These are phyloP conservation scores for Micractinium sp. DNA, from an alignment of 139 green algal genomes.

Conservation along the genomic window DNA sequence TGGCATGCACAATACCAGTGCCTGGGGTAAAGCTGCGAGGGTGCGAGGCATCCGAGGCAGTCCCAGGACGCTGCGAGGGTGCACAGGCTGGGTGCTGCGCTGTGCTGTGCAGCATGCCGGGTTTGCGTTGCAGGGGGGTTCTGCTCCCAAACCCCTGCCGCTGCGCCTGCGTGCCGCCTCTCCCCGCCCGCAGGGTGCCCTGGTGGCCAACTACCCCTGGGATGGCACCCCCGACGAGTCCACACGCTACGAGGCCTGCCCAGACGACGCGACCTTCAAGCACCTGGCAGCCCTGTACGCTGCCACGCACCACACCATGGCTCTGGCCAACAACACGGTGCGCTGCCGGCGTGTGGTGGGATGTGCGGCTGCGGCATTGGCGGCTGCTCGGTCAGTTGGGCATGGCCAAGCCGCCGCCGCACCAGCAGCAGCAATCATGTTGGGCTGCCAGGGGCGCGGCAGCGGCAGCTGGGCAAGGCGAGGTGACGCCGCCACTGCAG, in stretches of 20 bases:
- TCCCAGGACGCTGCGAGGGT: neutral
- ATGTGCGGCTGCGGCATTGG: no score
- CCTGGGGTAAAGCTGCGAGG: neutral
- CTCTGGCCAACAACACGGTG: slow-evolving; percentile 37
- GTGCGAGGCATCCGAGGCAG: neutral
- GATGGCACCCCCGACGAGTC: slow-evolving; percentile 74
- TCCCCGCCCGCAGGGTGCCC: slow-evolving; percentile 60
- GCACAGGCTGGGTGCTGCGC: neutral
- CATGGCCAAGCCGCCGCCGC: no score
- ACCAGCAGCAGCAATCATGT: no score
- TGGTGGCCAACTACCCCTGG: slow-evolving; percentile 90
- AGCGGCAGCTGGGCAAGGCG: no score
- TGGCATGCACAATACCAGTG: neutral
- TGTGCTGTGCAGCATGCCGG: neutral
- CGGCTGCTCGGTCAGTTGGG: no score
- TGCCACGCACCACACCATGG: slow-evolving; percentile 64
- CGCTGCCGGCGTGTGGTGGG: no score
- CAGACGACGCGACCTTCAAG: slow-evolving; percentile 83
- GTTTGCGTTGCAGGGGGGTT: neutral
- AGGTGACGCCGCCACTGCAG: no score
- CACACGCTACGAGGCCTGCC: slow-evolving; percentile 64
- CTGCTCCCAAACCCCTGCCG: no score
- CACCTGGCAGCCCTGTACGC: slow-evolving; percentile 81
- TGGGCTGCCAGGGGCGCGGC: no score
- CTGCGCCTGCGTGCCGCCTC: no score